A percentile compares a stretch with the other conserved stretches of the same genome.
Evolutionary conservation across 148 eudicot genomes (phyloP).

Genomic region (Vaccinium macrocarpon): DNA sequence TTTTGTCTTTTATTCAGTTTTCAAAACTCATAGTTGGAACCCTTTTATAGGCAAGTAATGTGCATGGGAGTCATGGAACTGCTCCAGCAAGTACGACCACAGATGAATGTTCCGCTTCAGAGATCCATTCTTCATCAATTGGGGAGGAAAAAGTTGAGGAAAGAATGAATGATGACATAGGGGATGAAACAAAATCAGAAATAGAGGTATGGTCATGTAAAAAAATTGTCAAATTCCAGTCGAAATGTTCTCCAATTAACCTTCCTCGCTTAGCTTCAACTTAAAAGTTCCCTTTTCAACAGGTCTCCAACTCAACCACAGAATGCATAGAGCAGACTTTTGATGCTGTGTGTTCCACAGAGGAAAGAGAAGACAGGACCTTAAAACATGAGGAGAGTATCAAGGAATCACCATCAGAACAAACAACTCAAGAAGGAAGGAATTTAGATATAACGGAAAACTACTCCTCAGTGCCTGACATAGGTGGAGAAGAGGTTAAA

Average conservation of each 20-base stretch:
- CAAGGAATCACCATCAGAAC: background rate
- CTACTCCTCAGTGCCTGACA: conserved; percentile 5
- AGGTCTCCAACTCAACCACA: conserved; percentile 3
- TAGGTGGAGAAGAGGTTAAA: background rate
- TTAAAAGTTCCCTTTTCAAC: background rate
- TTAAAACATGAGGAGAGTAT: conserved; percentile 9
- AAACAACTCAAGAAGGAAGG: background rate
- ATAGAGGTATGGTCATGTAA: conserved; percentile 3
- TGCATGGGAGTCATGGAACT: background rate
- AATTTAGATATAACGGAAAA: background rate
- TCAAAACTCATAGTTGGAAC: background rate
- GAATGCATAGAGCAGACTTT: conserved; percentile 3
- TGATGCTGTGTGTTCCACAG: background rate
- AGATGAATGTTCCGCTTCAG: background rate
- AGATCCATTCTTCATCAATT: background rate
- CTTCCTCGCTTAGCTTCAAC: background rate
- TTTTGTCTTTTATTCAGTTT: background rate
- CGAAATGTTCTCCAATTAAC: background rate
- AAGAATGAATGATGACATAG: conserved; percentile 7
- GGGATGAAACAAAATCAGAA: background rate
- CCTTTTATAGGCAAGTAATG: conserved; percentile 12
- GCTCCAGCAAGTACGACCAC: background rate
- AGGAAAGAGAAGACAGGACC: conserved; percentile 2
- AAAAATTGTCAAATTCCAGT: background rate
- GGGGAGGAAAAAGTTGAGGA: conserved; percentile 14